Evolutionary conservation across 2,329 filamentous ascomycete species (phyloP), one percentile per base, ranked within the genome.

Genomic region (Aspergillus brasiliensis): DNA sequence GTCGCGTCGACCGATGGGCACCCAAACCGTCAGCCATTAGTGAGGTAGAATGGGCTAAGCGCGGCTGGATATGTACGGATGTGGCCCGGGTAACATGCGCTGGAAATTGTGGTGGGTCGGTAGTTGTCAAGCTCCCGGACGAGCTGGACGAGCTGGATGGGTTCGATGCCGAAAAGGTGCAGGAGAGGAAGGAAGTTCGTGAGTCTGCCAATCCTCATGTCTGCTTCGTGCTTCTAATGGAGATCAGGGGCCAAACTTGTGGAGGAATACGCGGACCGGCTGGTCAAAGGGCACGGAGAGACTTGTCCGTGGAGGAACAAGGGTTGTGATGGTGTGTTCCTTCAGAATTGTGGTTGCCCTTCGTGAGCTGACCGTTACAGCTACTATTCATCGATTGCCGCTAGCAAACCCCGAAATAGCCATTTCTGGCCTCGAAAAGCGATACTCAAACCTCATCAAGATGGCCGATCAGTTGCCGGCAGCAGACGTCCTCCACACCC

Each of bases 1-100:
- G 94, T 71, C 92, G 94, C 66, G 88, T 98, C 51, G 95, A 92
- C 56, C 86, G 90, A 73, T 99, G 94, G 94, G 90, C 91, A n/a
- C 90, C 91, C 0, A 98, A 98, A 74, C 93, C 95, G 0, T 86
- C 93, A 55, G 83, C 82, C 34, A 88, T 98, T 67, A 92, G 87
- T 71, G 95, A 98, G 77, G 88, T 97, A 7, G 90, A 92, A 74
- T 99, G 95, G 95, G 93, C 93, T 0, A 97, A 94, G 80, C 82
- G 91, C 60, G 94, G 94, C 0, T 99, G 95, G 94, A 83, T 89
- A 3, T 97, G 94, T 69, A 87, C 90, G 48, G 89, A 89, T 67
- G 87, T 88, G 65, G 92, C 96, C 76, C 90, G 90, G 3, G 91
- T 98, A 15, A 86, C 88, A 17, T 99, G 95, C 73, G 83, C 81